Base-by-base conservation (phyloP, 1,284 basidiomycete genomes). In the Ustilago shanxiensis region DNA sequence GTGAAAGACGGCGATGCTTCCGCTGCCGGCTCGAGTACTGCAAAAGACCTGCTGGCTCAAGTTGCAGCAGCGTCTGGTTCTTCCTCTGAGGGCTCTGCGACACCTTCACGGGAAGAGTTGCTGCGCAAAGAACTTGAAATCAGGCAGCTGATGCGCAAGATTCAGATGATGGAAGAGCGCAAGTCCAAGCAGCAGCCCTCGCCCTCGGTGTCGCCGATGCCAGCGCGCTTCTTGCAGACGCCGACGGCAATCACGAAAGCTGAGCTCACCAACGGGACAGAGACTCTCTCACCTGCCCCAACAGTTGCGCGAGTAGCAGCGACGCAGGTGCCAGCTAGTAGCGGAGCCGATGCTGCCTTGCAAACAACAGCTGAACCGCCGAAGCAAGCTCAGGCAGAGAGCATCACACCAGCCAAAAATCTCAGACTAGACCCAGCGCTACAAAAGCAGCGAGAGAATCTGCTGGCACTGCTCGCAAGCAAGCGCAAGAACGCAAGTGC, bases 61-160 rank as follows among this genome's bases (percentile, higher is more conserved):
- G 37, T 58, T 9, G 60, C 65, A 14, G 61, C 41, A 14, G 61
- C 41, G 4, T 39, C 60, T 5, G 29, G 9, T 20, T 14, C 53
- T 6, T 41, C 44, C 14, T 39, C 60, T 18, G 41, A 39, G 3
- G 67, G 45, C 6, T 35, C 63, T 2, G 49, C 57, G 20, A 66
- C 72, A 16, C 67, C 72, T n/a, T 75, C 67, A 6, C 61, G 59
- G 24, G 69, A 72, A 20, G 69, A 72, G 5, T 60, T 77, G 54
- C 39, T 66, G 35, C 61, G 62, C 31, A 77, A 77, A 56, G 74
- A 77, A 49, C 66, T 72, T 16, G 74, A 77, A 29, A 77, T 77
- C 66, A 70, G 69, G 61, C 65, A 63, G 37, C 39, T 76, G 41
- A 76, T 61, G 65, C 67, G 51, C 41, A 66, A 62, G 56, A 71